phyloP scores from a whole-genome alignment of 768 basidiomycete genomes.

The Auricularia heimuer region DNA sequence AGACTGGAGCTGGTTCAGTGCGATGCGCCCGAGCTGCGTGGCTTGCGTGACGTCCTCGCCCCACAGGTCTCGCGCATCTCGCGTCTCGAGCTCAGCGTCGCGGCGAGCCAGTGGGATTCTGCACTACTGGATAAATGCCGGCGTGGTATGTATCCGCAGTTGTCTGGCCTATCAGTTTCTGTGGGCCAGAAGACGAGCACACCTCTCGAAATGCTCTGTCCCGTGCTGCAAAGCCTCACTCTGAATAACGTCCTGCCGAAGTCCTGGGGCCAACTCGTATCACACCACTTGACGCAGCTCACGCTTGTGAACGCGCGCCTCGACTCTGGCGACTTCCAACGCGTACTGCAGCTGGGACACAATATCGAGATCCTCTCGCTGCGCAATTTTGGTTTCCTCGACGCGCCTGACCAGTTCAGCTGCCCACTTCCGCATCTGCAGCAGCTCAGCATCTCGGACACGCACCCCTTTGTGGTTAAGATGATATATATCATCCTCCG shows the following conservation, averaged over 20 bases:
- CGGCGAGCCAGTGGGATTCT: background rate
- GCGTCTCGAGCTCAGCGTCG: background rate
- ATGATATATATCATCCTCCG: background rate
- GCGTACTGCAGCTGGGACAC: background rate
- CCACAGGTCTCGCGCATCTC: background rate
- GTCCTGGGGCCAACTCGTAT: background rate
- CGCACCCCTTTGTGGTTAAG: background rate
- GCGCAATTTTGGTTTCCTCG: background rate
- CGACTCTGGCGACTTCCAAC: background rate
- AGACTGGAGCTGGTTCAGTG: background rate
- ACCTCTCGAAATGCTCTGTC: background rate
- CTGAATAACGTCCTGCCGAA: background rate
- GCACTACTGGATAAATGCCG: background rate
- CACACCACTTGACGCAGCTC: background rate
- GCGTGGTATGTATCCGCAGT: background rate
- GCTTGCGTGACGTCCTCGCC: background rate
- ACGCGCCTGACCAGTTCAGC: background rate
- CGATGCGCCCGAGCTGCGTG: background rate
- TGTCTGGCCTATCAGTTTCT: background rate
- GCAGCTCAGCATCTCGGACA: background rate
- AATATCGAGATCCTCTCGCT: background rate
- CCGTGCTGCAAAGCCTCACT: background rate
- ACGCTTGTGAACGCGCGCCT: background rate
- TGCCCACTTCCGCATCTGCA: background rate
- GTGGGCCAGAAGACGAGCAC: background rate